These are phyloP conservation scores for Geotrichum reessii DNA, from an alignment of 1,139 yeast species.

Conservation along the genomic window DNA sequence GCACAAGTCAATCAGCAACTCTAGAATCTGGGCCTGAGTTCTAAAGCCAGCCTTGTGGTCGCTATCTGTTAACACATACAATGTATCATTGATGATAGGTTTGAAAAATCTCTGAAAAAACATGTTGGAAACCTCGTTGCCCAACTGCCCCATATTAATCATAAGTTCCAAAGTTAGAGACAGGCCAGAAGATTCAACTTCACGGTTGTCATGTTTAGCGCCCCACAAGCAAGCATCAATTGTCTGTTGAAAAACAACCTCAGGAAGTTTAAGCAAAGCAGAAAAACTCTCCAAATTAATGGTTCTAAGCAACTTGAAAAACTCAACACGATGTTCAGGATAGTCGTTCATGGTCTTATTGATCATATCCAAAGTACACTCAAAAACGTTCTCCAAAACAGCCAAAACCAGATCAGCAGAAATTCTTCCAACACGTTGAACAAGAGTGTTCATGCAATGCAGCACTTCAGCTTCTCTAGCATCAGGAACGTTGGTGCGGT, in stretches of 20 bases:
- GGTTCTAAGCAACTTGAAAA: constrained; percentile 80
- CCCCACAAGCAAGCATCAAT: constrained; percentile 97
- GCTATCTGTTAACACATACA: constrained; percentile 89
- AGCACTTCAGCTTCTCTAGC: constrained; percentile 97
- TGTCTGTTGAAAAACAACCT: constrained; percentile 84
- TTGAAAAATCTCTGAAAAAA: constrained; percentile 87
- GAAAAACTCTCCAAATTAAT: constrained; percentile 80
- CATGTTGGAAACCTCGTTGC: constrained; percentile 72
- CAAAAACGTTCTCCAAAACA: constrained; percentile 86
- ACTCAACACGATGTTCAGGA: constrained; percentile 96
- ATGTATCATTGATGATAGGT: constrained; percentile 84
- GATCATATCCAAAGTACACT: constrained; percentile 91
- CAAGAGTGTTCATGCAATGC: constrained; percentile 89
- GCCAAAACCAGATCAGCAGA: constrained; percentile 87
- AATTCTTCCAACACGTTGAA: constrained; percentile 76
- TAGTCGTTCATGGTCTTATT: constrained; percentile 91
- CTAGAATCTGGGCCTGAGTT: constrained; percentile 76
- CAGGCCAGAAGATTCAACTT: constrained; percentile 87
- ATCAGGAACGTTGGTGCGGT: constrained; percentile 82
- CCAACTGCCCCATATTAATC: constrained; percentile 73
- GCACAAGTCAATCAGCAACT: constrained; percentile 78
- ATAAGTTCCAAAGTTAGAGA: constrained; percentile 74
- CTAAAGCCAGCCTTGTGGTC: constrained; percentile 97
- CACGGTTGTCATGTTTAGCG: constrained; percentile 92
- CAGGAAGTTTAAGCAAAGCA: constrained; percentile 82